These are phyloP conservation scores for Nepenthes mirabilis DNA, from an alignment of 148 eudicot genomes.

Conservation along the genomic window DNA sequence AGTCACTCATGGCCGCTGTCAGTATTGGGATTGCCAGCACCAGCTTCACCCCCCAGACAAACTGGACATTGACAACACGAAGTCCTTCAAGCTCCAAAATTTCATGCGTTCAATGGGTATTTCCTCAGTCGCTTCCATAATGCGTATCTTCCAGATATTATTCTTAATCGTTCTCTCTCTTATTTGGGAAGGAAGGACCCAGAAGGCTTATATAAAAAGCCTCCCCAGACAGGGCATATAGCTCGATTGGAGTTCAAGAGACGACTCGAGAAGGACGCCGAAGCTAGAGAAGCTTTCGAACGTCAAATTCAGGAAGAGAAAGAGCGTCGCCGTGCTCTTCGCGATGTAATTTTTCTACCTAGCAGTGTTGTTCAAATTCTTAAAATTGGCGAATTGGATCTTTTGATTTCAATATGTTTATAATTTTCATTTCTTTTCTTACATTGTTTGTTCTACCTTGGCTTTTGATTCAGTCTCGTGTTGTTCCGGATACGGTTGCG, in stretches of 20 bases:
- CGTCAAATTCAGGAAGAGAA: constrained; percentile 61
- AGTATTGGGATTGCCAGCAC: constrained; percentile 13
- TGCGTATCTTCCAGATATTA: not conserved
- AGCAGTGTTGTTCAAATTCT: not conserved
- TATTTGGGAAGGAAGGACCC: constrained; percentile 56
- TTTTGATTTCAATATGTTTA: not conserved
- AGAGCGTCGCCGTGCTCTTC: constrained; percentile 49
- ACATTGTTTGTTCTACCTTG: not conserved
- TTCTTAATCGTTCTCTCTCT: not conserved
- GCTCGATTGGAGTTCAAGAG: constrained; percentile 49
- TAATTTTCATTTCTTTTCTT: not conserved
- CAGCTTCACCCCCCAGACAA: constrained; percentile 11
- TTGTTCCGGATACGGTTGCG: constrained; percentile 45
- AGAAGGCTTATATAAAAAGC: constrained; percentile 57
- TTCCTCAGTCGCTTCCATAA: not conserved
- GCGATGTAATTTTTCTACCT: constrained; percentile 33
- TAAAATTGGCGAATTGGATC: not conserved
- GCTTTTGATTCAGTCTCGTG: constrained; percentile 40
- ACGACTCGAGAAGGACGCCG: constrained; percentile 57
- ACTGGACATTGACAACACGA: not conserved
- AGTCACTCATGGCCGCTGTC: constrained; percentile 29
- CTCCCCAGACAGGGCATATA: constrained; percentile 57
- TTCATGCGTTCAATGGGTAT: constrained; percentile 79
- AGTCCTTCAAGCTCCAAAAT: constrained; percentile 21
- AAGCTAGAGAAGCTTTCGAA: constrained; percentile 62